phyloP scores from a whole-genome alignment of 1,139 yeast genomes.

The Geotrichum macrosporum region DNA sequence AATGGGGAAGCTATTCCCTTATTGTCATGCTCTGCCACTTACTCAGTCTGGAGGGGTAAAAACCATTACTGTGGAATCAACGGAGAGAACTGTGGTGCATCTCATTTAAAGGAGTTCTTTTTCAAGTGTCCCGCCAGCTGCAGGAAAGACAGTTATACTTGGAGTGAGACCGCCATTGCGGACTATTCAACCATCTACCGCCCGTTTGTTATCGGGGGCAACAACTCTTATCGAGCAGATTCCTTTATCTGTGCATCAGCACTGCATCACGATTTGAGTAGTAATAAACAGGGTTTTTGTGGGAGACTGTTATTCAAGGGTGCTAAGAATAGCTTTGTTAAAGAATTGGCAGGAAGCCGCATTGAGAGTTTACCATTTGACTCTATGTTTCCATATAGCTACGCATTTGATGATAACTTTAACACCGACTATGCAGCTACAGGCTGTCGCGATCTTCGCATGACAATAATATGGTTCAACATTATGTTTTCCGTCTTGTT shows the following conservation, averaged over 20 bases:
- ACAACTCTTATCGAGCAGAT: slow-evolving; percentile 73
- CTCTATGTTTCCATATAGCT: slow-evolving; percentile 73
- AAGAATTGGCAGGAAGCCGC: slow-evolving; percentile 42
- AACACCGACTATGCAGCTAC: slow-evolving; percentile 34
- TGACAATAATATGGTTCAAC: slow-evolving; percentile 53
- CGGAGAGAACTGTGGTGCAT: slow-evolving; percentile 52
- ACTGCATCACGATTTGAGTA: slow-evolving; percentile 73
- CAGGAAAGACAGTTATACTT: slow-evolving; percentile 71
- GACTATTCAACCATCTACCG: slow-evolving; percentile 60
- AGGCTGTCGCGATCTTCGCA: slow-evolving; percentile 66
- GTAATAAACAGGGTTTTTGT: slow-evolving; percentile 78
- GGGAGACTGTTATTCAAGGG: slow-evolving; percentile 62
- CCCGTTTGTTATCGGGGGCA: slow-evolving; percentile 73
- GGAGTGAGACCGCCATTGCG: slow-evolving; percentile 75
- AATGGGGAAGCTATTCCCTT: slow-evolving; percentile 28
- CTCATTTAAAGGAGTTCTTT: slow-evolving; percentile 45
- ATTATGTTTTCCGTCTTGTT: slow-evolving; percentile 48
- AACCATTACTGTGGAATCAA: slow-evolving; percentile 73
- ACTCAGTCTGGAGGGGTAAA: slow-evolving; percentile 61
- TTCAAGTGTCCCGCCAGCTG: slow-evolving; percentile 89
- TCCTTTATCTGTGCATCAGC: slow-evolving; percentile 90
- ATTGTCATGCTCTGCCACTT: slow-evolving; percentile 34
- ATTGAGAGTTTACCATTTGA: slow-evolving; percentile 58
- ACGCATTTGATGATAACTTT: slow-evolving; percentile 46
- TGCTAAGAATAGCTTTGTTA: slow-evolving; percentile 46